phyloP scores from a whole-genome alignment of 1,139 yeast species.

The Geotrichum carabidarum region DNA sequence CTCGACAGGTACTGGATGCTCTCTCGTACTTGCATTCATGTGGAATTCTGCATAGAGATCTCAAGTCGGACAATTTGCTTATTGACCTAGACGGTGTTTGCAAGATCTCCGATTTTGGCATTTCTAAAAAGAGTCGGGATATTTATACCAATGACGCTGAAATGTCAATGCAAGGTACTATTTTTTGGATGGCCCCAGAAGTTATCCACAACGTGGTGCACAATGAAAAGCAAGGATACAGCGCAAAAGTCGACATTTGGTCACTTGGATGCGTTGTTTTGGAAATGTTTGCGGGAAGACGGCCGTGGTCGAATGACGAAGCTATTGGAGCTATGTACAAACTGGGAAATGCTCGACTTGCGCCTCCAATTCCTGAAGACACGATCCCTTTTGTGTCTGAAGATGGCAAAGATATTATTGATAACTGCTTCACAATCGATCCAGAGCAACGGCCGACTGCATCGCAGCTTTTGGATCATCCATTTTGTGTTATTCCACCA shows the following conservation, averaged over 20 bases:
- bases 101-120: conserved; percentile 95
- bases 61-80: conserved; percentile 89
- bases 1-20: conserved; percentile 77
- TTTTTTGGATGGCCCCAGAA: conserved; percentile 99
- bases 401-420: conserved; percentile 66
- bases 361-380: conserved; percentile 94
- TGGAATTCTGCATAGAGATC: conserved; percentile 89
- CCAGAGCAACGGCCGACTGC: conserved; percentile 90
- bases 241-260: conserved; percentile 79
- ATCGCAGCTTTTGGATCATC: conserved; percentile 53
- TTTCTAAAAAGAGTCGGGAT: conserved; percentile 80
- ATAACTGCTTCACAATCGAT: conserved; percentile 72
- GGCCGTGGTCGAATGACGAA: conserved; percentile 51
- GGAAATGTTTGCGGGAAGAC: conserved; percentile 75
- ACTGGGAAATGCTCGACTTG: conserved; percentile 68
- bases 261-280: conserved; percentile 91
- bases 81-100: conserved; percentile 90
- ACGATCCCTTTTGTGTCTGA: conserved; percentile 57
- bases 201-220: conserved; percentile 76
- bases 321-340: conserved; percentile 49
- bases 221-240: conserved; percentile 83
- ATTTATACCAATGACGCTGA: conserved; percentile 88
- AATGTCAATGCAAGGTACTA: conserved; percentile 97
- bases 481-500: conserved; percentile 50
- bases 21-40: conserved; percentile 76